phyloP scores from a whole-genome alignment of 345 rosid species.

The Lepidium africanum region DNA sequence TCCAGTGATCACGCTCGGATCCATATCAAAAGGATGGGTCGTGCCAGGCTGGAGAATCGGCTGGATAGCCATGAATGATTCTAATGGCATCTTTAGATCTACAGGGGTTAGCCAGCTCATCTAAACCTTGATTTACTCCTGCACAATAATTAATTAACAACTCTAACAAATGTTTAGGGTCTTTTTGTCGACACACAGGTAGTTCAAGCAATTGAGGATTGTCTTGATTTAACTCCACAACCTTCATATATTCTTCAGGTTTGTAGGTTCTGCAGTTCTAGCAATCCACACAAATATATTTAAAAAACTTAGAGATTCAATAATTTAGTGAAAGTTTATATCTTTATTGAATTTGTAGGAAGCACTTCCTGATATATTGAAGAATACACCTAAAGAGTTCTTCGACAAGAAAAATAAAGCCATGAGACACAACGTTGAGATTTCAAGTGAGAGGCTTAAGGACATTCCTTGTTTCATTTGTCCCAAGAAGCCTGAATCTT shows the following conservation, averaged over 20 bases:
- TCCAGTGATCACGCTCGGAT: constrained; percentile 47
- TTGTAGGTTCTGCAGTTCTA: no score
- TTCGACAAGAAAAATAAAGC: constrained; percentile 29
- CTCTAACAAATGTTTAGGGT: background rate
- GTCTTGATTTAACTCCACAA: constrained; percentile 26
- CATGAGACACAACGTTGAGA: constrained; percentile 36
- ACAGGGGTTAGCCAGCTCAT: constrained; percentile 27
- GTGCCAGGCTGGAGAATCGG: constrained; percentile 58
- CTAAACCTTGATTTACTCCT: background rate
- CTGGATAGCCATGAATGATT: constrained; percentile 44
- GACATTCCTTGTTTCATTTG: constrained; percentile 59
- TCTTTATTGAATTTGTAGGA: constrained; percentile 5
- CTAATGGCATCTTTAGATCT: constrained; percentile 25
- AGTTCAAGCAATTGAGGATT: constrained; percentile 33
- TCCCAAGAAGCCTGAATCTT: constrained; percentile 50
- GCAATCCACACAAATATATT: no score
- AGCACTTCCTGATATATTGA: constrained; percentile 50
- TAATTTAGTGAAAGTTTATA: background rate
- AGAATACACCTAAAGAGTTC: constrained; percentile 51
- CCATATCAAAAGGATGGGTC: constrained; percentile 49
- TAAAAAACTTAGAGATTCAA: background rate
- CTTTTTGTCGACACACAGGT: constrained; percentile 19
- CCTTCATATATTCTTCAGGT: constrained; percentile 47
- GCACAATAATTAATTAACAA: no score
- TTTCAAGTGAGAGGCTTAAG: constrained; percentile 33